A percentile compares a stretch with the other conserved stretches of the same genome.
Conservation (phyloP, 169 alveolate genomes). For the Theileria luwenshuni region DNA sequence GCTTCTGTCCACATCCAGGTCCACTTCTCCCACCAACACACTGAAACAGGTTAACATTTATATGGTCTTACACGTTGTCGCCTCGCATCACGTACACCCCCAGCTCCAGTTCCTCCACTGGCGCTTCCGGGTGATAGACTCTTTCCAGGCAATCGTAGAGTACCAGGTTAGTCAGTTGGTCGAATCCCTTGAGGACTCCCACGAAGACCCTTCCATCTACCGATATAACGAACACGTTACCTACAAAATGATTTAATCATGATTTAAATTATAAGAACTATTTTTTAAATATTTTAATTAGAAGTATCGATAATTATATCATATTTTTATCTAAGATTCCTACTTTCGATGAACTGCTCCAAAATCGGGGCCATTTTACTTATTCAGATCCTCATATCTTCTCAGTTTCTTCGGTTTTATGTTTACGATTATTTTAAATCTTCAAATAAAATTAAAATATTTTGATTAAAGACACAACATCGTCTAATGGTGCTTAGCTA, state of each 20-base stretch:
- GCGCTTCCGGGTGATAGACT: conserved; percentile 77
- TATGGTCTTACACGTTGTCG: conserved; percentile 79
- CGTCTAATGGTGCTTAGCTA: too few relatives aligned
- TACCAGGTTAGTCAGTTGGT: conserved; percentile 86
- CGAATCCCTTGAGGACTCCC: conserved; percentile 87
- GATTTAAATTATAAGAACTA: too few relatives aligned
- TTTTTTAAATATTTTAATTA: too few relatives aligned
- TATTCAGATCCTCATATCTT: neutral
- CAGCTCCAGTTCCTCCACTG: conserved; percentile 81
- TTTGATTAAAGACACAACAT: too few relatives aligned
- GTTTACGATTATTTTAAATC: too few relatives aligned
- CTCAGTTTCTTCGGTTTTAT: too few relatives aligned
- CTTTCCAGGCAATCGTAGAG: conserved; percentile 83
- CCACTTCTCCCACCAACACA: conserved; percentile 63
- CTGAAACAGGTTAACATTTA: conserved; percentile 3
- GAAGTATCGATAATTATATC: too few relatives aligned
- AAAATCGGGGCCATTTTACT: conserved; percentile 62
- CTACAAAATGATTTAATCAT: conserved; percentile 38
- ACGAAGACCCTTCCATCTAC: conserved; percentile 87
- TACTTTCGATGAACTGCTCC: conserved; percentile 70
- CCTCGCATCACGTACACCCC: conserved; percentile 83
- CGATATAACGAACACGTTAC: conserved; percentile 82
- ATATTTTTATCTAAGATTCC: neutral
- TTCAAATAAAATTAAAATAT: too few relatives aligned
- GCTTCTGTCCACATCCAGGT: conserved; percentile 60